Conservation (phyloP, 495 filamentous ascomycete genomes). For the Ramalina peruviana region DNA sequence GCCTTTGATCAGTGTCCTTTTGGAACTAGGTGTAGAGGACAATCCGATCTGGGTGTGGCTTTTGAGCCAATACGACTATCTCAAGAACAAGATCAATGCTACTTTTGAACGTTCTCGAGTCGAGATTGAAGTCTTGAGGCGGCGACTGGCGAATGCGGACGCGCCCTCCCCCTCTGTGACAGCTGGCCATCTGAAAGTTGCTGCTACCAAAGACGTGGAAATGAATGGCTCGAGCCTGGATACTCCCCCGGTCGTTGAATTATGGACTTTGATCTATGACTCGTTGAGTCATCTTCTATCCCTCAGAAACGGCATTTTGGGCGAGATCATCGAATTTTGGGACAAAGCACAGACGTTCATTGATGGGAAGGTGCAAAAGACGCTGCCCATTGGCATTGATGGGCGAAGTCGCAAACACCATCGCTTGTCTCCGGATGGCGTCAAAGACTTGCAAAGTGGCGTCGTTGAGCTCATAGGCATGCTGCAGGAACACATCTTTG, state of each 20-base stretch:
- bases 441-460: slow-evolving; percentile 60
- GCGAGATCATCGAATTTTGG: slow-evolving; percentile 88
- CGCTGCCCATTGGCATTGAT: slow-evolving; percentile 70
- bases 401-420: slow-evolving; percentile 75
- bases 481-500: slow-evolving; percentile 60
- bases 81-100: slow-evolving; percentile 67
- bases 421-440: slow-evolving; percentile 56
- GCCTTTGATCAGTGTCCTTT: slow-evolving; percentile 71
- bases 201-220: slow-evolving; percentile 46
- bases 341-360: slow-evolving; percentile 84
- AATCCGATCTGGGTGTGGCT: slow-evolving; percentile 97
- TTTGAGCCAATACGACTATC: slow-evolving; percentile 68
- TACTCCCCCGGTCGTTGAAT: slow-evolving; percentile 59
- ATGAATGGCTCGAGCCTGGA: slow-evolving; percentile 47
- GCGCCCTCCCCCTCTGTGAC: slow-evolving; percentile 53
- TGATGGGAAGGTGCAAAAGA: slow-evolving; percentile 67
- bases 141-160: slow-evolving; percentile 59
- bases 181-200: slow-evolving; percentile 57
- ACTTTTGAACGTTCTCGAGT: slow-evolving; percentile 71
- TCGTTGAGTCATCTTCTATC: slow-evolving; percentile 58
- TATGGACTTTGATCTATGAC: slow-evolving; percentile 73
- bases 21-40: slow-evolving; percentile 86
- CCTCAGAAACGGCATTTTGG: slow-evolving; percentile 61
- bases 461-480: slow-evolving; percentile 66
- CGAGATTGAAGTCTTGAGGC: slow-evolving; percentile 80